Conservation (phyloP, 768 basidiomycete species). For the Imleria badia region DNA sequence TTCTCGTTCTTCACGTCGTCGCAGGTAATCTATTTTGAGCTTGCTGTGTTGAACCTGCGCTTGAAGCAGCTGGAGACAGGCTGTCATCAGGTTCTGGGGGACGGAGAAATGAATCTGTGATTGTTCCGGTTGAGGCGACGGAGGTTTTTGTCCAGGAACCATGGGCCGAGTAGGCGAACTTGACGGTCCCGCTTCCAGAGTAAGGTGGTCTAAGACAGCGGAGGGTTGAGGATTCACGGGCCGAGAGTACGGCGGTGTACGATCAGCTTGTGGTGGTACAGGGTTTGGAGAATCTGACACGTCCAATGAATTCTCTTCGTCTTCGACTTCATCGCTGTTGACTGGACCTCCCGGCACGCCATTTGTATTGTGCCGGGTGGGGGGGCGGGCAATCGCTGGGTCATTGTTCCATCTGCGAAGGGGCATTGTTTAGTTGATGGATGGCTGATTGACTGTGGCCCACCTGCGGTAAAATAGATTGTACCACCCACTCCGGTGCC, state of each 20-base stretch:
- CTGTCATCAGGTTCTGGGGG: conserved; percentile 55
- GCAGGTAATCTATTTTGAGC: conserved; percentile 67
- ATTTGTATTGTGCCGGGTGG: conserved; percentile 37
- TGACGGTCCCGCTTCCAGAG: conserved; percentile 21
- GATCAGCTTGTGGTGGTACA: conserved; percentile 27
- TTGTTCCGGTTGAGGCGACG: conserved; percentile 36
- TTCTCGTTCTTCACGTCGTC: conserved; percentile 68
- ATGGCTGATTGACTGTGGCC: conserved; percentile 4
- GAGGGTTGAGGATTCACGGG: conserved; percentile 12
- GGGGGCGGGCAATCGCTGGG: conserved; percentile 55
- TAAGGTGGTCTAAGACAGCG: conserved; percentile 14
- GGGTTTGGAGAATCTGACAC: conserved; percentile 35
- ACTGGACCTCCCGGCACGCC: conserved; percentile 31
- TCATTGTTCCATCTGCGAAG: conserved; percentile 61
- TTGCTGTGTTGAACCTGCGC: conserved; percentile 69
- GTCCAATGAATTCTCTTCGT: conserved; percentile 51
- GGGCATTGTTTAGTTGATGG: conserved; percentile 3
- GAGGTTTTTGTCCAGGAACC: conserved; percentile 3
- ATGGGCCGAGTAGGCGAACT: conserved; percentile 16
- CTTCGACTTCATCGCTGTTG: conserved; percentile 48
- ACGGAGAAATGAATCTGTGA: conserved; percentile 49
- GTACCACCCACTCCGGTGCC: conserved; percentile 80
- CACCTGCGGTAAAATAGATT: conserved; percentile 68
- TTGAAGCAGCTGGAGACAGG: conserved; percentile 60
- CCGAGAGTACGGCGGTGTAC: conserved; percentile 24